Percentiles rank a stretch among this genome's conserved stretches.
phyloP scores from a whole-genome alignment of 2,329 filamentous ascomycete species.

The Ophiocordyceps australis region DNA sequence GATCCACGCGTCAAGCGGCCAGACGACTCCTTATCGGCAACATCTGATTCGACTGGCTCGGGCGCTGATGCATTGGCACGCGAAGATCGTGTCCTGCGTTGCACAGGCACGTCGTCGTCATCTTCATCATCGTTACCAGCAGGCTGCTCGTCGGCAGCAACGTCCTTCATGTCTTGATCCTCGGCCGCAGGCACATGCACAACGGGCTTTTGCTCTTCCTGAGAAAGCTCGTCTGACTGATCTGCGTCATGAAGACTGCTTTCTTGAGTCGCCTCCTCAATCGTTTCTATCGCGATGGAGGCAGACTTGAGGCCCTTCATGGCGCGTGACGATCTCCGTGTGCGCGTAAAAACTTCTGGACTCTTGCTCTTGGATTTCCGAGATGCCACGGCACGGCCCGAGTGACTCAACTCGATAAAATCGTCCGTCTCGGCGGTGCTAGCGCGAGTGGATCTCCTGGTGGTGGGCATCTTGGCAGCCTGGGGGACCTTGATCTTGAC shows the following conservation, averaged over 20 bases:
- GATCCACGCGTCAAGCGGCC: slow-evolving; percentile 29
- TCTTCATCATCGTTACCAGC: slow-evolving; percentile 22
- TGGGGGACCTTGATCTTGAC: slow-evolving; percentile 26
- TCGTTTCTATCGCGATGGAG: slow-evolving; percentile 27
- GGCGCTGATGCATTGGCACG: slow-evolving; percentile 12
- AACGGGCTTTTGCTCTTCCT: slow-evolving; percentile 9
- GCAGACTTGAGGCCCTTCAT: slow-evolving; percentile 30
- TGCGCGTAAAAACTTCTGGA: slow-evolving; percentile 28
- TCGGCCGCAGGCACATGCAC: slow-evolving; percentile 12
- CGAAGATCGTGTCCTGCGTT: slow-evolving; percentile 23
- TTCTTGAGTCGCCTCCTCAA: slow-evolving; percentile 35
- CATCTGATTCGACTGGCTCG: slow-evolving; percentile 11
- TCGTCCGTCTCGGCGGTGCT: slow-evolving; percentile 35
- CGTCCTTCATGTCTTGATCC: slow-evolving; percentile 10
- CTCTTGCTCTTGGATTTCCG: slow-evolving; percentile 34
- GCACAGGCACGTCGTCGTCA: slow-evolving; percentile 29
- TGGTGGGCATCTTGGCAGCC: slow-evolving; percentile 8
- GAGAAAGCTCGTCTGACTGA: slow-evolving; percentile 17
- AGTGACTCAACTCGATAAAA: slow-evolving; percentile 39
- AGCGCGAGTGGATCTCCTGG: slow-evolving; percentile 31
- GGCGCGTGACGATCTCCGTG: slow-evolving; percentile 26
- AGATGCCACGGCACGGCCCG: slow-evolving; percentile 32
- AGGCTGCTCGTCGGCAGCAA: slow-evolving; percentile 7
- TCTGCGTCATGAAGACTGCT: slow-evolving; percentile 22
- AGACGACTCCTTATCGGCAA: slow-evolving; percentile 12